Evolutionary conservation across 2,329 filamentous ascomycete genomes (phyloP), one percentile per base, ranked within the genome.

Genomic region (Verticillium isaacii): DNA sequence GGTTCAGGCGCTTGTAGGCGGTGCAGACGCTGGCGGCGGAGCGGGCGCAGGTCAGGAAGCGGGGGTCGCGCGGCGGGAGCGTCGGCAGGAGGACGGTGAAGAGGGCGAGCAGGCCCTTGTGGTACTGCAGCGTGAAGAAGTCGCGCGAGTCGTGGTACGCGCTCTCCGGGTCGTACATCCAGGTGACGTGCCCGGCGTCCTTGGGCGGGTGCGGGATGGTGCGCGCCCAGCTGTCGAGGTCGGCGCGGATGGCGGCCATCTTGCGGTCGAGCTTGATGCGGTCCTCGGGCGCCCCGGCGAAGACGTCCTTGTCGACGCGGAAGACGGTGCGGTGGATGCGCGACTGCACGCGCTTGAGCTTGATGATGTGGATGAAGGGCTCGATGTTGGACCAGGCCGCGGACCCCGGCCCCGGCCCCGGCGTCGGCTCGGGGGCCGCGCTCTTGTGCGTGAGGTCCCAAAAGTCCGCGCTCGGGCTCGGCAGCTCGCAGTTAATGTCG

Each of bases 401-500:
- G 3, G 41, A 25, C 15, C 29, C 29, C 29, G 29, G 29, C 29
- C 4, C 29, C 29, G 37, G 29, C 29, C 29, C 29, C 29, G 37
- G 15, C 0, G 37, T 5, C 2, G 29, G 11, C 1, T 25, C 59
- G 25, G 19, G 60, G 29, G 8, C 2, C 14, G 37, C 15, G 15
- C 58, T 65, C 50, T 15, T 65, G 14, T 29, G 66, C 32, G 65
- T 67, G 2, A 68, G 57, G 45, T 67, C 64, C 65, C 66, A 66
- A 17, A 66, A 66, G 6, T 70, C 66, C 12, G 65, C 41, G 12
- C 64, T 60, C 23, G 68, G 64, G 15, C 66, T 66, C 1, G 73
- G 72, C 3, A 74, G 54, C 59, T 71, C 68, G 17, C 68, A 69
- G 60, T 73, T 70, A 59, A 74, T 73, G 23, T 75, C 72, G 45